A percentile compares a stretch with the other conserved stretches of the same genome.
These are phyloP conservation scores for Mortierella sp. DNA, from an alignment of 371 early-diverging fungal species.

Conservation along the genomic window DNA sequence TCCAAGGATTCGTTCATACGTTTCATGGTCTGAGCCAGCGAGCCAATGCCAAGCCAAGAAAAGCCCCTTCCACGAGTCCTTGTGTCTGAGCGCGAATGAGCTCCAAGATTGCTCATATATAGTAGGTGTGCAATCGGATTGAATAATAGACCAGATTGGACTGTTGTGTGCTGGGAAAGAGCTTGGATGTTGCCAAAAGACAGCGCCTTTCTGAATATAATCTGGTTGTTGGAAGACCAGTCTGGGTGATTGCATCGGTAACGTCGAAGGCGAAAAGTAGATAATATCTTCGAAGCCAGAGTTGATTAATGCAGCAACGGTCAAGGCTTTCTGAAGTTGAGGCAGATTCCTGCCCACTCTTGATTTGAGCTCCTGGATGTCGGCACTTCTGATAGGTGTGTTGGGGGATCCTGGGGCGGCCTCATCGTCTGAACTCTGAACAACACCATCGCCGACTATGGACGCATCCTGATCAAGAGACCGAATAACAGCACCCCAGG, in stretches of 20 bases:
- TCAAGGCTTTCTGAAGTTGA: constrained; percentile 42
- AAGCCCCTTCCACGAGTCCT: constrained; percentile 53
- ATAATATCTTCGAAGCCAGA: constrained; percentile 55
- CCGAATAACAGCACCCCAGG: constrained; percentile 38
- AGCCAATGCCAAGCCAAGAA: constrained; percentile 54
- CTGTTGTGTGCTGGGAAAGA: constrained; percentile 38
- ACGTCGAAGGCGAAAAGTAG: constrained; percentile 44
- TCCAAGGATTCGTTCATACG: constrained; percentile 30
- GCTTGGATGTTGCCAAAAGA: constrained; percentile 55
- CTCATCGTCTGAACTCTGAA: constrained; percentile 9
- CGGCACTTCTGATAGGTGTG: constrained; percentile 20
- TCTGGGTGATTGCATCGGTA: constrained; percentile 48
- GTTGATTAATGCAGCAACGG: constrained; percentile 54
- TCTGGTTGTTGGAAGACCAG: constrained; percentile 32
- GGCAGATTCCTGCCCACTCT: constrained; percentile 11
- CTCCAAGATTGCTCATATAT: constrained; percentile 51
- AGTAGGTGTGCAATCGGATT: constrained; percentile 36
- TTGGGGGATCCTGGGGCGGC: background rate
- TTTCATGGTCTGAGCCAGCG: constrained; percentile 15
- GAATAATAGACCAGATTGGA: constrained; percentile 46
- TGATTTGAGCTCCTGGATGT: constrained; percentile 31
- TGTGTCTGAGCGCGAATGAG: constrained; percentile 42
- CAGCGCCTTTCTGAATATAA: constrained; percentile 31
- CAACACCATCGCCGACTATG: constrained; percentile 17
- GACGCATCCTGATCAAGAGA: constrained; percentile 35